Evolutionary conservation across 306 rosid species (phyloP).

Genomic region (Parietaria judaica): DNA sequence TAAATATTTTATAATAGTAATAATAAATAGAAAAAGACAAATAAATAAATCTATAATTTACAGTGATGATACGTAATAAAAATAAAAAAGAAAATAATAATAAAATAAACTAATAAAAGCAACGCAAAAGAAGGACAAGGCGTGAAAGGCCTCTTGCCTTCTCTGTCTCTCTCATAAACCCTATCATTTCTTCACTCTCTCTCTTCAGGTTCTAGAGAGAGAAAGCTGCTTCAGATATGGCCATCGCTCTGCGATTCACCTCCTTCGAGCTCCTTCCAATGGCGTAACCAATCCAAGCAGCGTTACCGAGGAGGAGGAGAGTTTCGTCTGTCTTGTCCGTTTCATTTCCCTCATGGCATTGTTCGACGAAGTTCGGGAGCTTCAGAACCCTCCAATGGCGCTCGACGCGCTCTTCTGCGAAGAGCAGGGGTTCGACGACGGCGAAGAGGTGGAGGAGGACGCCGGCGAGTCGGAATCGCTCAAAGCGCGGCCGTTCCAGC

Average conservation of each 20-base stretch:
- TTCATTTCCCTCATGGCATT: constrained; percentile 36
- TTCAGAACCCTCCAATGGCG: constrained; percentile 33
- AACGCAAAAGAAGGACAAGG: constrained; percentile 19
- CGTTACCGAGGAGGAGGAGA: not conserved
- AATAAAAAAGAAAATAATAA: not conserved
- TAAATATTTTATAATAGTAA: not conserved
- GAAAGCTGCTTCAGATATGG: constrained; percentile 24
- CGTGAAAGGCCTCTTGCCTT: constrained; percentile 34
- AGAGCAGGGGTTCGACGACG: constrained; percentile 46
- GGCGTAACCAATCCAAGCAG: constrained; percentile 18
- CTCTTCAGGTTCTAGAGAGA: constrained; percentile 22
- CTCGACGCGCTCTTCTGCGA: constrained; percentile 62
- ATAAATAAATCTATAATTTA: not conserved
- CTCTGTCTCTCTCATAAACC: constrained; percentile 28
- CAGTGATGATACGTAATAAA: not conserved
- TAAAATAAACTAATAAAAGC: not conserved
- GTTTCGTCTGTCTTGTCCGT: not conserved
- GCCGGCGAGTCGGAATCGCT: constrained; percentile 16
- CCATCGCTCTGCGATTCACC: constrained; percentile 34
- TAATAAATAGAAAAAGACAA: not conserved
- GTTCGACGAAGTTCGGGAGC: constrained; percentile 25
- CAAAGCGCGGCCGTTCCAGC: constrained; percentile 31
- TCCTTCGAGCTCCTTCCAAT: not conserved
- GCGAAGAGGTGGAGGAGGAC: constrained; percentile 26
- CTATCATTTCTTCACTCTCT: constrained; percentile 31